phyloP scores from a whole-genome alignment of 768 basidiomycete genomes.

The Mycena rebaudengoi region DNA sequence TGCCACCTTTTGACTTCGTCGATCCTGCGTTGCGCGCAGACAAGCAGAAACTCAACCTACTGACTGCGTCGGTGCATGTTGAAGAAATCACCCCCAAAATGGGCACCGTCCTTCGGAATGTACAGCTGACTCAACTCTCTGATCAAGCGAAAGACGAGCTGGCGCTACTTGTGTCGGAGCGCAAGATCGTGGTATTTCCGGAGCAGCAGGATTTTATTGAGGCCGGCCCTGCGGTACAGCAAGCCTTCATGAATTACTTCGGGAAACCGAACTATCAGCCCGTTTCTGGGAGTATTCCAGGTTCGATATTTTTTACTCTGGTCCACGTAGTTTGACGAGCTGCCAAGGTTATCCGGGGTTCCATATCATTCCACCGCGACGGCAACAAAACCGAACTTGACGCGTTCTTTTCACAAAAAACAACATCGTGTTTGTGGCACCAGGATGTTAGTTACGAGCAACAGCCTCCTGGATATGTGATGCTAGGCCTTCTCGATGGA shows the following conservation, averaged over 20 bases:
- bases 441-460: conserved; percentile 32
- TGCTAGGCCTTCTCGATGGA: conserved; percentile 29
- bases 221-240: conserved; percentile 23
- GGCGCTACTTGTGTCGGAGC: conserved; percentile 25
- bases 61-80: background rate
- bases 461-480: conserved; percentile 32
- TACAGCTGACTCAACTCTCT: conserved; percentile 18
- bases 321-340: background rate
- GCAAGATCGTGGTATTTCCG: conserved; percentile 29
- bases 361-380: conserved; percentile 31
- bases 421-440: conserved; percentile 32
- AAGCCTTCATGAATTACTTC: conserved; percentile 24
- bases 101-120: conserved; percentile 26
- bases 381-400: conserved; percentile 28
- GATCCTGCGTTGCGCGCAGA: conserved; percentile 30
- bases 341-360: conserved; percentile 26
- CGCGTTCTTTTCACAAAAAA: conserved; percentile 30
- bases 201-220: conserved; percentile 29
- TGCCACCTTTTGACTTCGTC: conserved; percentile 24
- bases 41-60: conserved; percentile 18
- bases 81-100: conserved; percentile 26
- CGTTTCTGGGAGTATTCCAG: conserved; percentile 23
- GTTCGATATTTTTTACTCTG: background rate
- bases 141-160: conserved; percentile 29
- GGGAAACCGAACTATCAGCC: conserved; percentile 26